Conservation (phyloP, 305 asterid species). For the Fraxinus xanthoxyloides region DNA sequence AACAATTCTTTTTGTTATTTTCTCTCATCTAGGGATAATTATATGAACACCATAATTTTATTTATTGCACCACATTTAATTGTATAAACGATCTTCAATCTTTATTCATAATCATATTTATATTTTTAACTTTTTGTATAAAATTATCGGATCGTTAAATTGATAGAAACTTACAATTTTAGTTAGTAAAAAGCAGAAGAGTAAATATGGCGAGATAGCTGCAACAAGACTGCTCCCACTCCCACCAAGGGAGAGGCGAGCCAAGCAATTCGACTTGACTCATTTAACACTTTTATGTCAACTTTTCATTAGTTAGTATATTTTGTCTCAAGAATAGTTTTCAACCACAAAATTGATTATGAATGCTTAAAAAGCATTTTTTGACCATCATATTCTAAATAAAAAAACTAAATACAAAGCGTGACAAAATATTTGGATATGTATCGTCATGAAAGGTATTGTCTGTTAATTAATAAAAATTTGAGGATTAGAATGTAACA, state of each 20-base stretch:
- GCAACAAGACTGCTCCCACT: background rate
- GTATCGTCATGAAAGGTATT: background rate
- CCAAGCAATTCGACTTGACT: background rate
- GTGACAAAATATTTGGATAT: background rate
- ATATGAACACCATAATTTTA: background rate
- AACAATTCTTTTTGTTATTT: background rate
- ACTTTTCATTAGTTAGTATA: background rate
- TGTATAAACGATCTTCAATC: background rate
- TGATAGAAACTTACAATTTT: background rate
- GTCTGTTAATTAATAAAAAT: background rate
- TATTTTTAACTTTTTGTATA: background rate
- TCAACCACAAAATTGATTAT: background rate
- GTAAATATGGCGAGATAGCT: background rate
- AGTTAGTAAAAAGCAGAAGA: background rate
- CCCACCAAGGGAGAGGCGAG: background rate
- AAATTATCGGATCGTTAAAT: background rate
- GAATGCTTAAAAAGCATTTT: background rate
- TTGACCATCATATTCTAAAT: background rate
- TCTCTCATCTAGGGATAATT: background rate
- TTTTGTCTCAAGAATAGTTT: background rate
- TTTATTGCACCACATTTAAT: background rate
- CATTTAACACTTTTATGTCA: background rate
- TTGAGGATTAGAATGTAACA: background rate
- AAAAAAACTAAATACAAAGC: background rate
- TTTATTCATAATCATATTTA: background rate